Conservation (phyloP, 78 protist genomes). For the Isochrysis galbana region DNA sequence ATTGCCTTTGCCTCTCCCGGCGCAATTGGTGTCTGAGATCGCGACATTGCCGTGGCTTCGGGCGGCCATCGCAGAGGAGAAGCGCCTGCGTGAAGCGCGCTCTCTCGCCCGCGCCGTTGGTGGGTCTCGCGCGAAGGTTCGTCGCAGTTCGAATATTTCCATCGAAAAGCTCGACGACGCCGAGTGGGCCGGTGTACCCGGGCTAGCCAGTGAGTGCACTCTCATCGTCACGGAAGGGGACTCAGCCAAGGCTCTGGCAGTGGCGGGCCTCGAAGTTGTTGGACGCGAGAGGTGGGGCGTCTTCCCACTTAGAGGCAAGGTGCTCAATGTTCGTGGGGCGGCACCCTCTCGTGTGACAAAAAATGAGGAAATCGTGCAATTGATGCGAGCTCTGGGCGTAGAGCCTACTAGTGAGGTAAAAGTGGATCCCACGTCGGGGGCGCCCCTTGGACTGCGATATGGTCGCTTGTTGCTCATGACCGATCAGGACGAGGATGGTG, state of each 20-base stretch:
- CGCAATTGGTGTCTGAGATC: neutral
- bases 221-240: slow-evolving; percentile 98
- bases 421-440: neutral
- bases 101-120: neutral
- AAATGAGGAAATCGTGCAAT: slow-evolving; percentile 81
- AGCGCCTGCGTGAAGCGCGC: neutral
- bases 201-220: slow-evolving; percentile 86
- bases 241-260: slow-evolving; percentile 86
- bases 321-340: slow-evolving; percentile 94
- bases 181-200: slow-evolving; percentile 83
- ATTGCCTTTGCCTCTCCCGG: neutral
- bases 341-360: slow-evolving; percentile 41
- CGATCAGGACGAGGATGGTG: slow-evolving; percentile 98
- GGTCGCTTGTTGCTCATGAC: slow-evolving; percentile 98
- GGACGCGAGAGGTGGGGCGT: slow-evolving; percentile 93
- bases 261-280: slow-evolving; percentile 71
- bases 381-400: slow-evolving; percentile 87
- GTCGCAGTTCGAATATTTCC: neutral
- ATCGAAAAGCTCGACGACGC: slow-evolving; percentile 91
- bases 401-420: too few species aligned
- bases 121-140: neutral
- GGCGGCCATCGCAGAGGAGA: neutral
- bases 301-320: slow-evolving; percentile 96
- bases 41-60: neutral
- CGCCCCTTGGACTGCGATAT: slow-evolving; percentile 80